These are phyloP conservation scores for Rhizopus stolonifer DNA, from an alignment of 371 early-diverging fungal genomes.

Conservation along the genomic window DNA sequence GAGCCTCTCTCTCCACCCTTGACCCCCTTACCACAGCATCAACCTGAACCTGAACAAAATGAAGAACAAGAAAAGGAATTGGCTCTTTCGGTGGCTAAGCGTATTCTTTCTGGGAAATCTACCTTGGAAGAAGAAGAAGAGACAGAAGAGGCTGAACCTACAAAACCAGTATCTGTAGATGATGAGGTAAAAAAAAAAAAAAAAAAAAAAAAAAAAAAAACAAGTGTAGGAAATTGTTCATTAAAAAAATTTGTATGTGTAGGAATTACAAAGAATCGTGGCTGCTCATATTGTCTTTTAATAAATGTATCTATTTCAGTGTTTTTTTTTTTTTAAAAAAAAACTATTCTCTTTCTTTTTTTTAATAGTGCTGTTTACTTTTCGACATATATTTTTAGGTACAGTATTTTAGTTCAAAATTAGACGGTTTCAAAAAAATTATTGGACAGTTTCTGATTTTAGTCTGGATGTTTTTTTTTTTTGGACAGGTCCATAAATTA, in stretches of 20 bases:
- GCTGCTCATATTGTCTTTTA: constrained; percentile 50
- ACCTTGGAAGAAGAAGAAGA: no score
- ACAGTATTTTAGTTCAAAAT: no score
- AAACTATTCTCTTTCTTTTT: no score
- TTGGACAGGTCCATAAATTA: no score
- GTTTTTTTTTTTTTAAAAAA: no score
- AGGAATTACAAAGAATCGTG: constrained; percentile 48
- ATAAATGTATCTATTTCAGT: constrained; percentile 3
- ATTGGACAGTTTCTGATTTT: no score
- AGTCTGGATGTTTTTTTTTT: no score
- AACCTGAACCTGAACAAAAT: neutral
- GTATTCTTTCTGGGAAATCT: constrained; percentile 20
- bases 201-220: constrained; percentile 2
- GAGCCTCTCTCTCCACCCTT: constrained; percentile 24
- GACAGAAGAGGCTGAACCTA: no score
- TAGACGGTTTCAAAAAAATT: no score
- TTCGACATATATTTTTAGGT: no score
- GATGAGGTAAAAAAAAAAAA: constrained; percentile 30
- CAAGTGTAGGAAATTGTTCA: neutral
- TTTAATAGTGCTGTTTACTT: no score
- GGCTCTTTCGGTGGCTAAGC: constrained; percentile 15
- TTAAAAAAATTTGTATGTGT: neutral
- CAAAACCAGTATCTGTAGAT: constrained; percentile 15
- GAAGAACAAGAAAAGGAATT: constrained; percentile 8
- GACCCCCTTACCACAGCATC: constrained; percentile 14